These are phyloP conservation scores for Magnolia sinica DNA, from an alignment of 164 flowering plant species.

Conservation along the genomic window DNA sequence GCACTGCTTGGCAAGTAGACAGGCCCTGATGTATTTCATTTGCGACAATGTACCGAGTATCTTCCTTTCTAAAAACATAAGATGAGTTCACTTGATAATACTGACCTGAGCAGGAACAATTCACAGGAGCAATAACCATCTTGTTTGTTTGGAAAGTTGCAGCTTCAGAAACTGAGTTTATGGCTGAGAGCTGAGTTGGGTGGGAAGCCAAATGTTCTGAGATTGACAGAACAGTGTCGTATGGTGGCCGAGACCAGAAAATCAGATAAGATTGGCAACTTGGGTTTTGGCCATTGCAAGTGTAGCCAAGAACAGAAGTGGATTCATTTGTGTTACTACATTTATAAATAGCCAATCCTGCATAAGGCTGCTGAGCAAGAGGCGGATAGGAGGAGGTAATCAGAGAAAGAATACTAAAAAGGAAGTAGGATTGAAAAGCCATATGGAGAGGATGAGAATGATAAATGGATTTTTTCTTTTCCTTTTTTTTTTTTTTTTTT, in stretches of 20 bases:
- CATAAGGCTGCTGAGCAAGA: slow-evolving; percentile 46
- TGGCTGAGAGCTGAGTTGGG: slow-evolving; percentile 37
- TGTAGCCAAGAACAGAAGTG: slow-evolving; percentile 33
- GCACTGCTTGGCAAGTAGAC: slow-evolving; percentile 62
- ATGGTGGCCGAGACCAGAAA: slow-evolving; percentile 48
- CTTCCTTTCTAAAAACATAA: slow-evolving; percentile 24
- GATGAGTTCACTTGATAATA: slow-evolving; percentile 51
- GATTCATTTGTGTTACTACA: slow-evolving; percentile 30
- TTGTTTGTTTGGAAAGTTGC: slow-evolving; percentile 29
- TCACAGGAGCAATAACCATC: slow-evolving; percentile 59
- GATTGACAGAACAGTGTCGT: slow-evolving; percentile 46
- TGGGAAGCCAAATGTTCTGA: slow-evolving; percentile 42
- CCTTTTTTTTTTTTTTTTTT: too few species aligned
- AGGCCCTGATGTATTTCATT: slow-evolving; percentile 57
- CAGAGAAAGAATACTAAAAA: slow-evolving; percentile 1
- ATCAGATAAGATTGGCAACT: slow-evolving; percentile 58
- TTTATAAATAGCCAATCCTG: slow-evolving; percentile 33
- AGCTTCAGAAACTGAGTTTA: slow-evolving; percentile 41
- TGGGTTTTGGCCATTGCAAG: slow-evolving; percentile 36
- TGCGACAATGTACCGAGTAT: slow-evolving; percentile 37
- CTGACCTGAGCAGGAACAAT: slow-evolving; percentile 64
- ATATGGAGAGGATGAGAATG: background rate
- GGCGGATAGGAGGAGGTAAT: background rate
- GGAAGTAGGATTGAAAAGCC: background rate
- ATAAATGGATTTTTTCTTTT: too few species aligned